phyloP scores from a whole-genome alignment of 2,329 filamentous ascomycete species.

The Sclerotinia glacialis region DNA sequence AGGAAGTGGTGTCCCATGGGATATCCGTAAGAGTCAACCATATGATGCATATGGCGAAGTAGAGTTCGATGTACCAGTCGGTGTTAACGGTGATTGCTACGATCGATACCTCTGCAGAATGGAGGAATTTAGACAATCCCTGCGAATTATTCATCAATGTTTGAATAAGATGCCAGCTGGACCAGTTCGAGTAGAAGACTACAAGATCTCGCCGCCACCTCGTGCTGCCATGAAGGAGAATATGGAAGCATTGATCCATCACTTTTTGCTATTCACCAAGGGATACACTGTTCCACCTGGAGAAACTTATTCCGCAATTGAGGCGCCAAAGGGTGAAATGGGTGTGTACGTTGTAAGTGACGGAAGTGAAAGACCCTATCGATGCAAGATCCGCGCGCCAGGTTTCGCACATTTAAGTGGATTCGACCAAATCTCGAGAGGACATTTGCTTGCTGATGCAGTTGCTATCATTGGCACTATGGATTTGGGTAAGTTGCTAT shows the following conservation, averaged over 20 bases:
- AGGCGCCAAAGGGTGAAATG: slow-evolving; percentile 99
- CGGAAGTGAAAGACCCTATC: slow-evolving; percentile 91
- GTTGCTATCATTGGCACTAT: slow-evolving; percentile 92
- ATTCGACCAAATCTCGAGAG: slow-evolving; percentile 90
- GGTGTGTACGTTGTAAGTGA: slow-evolving; percentile 95
- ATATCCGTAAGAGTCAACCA: slow-evolving; percentile 92
- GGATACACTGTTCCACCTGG: slow-evolving; percentile 95
- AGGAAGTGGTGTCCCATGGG: slow-evolving; percentile 93
- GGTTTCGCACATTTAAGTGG: slow-evolving; percentile 93
- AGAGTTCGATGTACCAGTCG: slow-evolving; percentile 96
- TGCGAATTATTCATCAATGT: slow-evolving; percentile 98
- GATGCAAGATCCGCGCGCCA: slow-evolving; percentile 95
- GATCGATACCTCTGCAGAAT: slow-evolving; percentile 98
- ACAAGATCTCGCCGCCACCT: slow-evolving; percentile 97
- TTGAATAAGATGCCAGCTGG: slow-evolving; percentile 98
- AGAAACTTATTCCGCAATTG: slow-evolving; percentile 96
- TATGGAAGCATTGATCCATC: slow-evolving; percentile 99
- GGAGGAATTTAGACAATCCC: slow-evolving; percentile 98
- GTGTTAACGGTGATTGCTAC: slow-evolving; percentile 97
- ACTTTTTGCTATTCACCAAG: slow-evolving; percentile 98
- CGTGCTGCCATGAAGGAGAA: slow-evolving; percentile 99
- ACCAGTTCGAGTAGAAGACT: slow-evolving; percentile 93
- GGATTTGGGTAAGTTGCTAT: slow-evolving; percentile 68
- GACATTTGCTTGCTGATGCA: slow-evolving; percentile 91
- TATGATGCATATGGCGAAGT: slow-evolving; percentile 98